phyloP scores from a whole-genome alignment of 495 filamentous ascomycete genomes.

The Xylaria nigripes region DNA sequence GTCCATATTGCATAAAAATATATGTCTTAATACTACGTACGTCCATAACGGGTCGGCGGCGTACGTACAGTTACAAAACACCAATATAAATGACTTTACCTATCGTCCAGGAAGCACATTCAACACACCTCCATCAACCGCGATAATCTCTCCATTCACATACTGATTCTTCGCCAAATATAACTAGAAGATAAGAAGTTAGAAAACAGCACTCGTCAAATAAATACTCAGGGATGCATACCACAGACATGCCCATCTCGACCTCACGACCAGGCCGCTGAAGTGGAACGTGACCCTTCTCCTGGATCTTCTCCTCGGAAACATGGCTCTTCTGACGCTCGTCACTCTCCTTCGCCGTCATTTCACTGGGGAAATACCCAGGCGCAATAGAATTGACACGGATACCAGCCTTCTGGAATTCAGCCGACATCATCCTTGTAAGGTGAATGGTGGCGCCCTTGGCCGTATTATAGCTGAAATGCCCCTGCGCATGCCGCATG shows the following conservation, averaged over 20 bases:
- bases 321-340: conserved; percentile 47
- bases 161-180: conserved; percentile 52
- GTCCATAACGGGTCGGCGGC: no score
- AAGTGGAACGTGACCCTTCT: conserved; percentile 46
- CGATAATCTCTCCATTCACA: conserved; percentile 54
- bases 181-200: conserved; percentile 18
- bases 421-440: conserved; percentile 51
- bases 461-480: conserved; percentile 51
- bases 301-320: conserved; percentile 41
- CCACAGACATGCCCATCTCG: conserved; percentile 49
- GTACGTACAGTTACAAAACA: no score
- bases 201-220: not conserved
- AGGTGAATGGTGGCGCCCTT: conserved; percentile 56
- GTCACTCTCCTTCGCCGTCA: conserved; percentile 52
- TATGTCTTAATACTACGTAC: no score
- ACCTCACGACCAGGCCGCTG: conserved; percentile 44
- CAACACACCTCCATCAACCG: conserved; percentile 52
- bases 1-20: no score
- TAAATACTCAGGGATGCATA: not conserved
- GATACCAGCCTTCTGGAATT: conserved; percentile 47
- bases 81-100: not conserved
- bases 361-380: conserved; percentile 55
- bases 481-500: conserved; percentile 43
- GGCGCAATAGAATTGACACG: conserved; percentile 56
- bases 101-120: conserved; percentile 25